Evolutionary conservation across 106 monocot genomes (phyloP), one percentile per base, ranked within the genome.

Genomic region (Cymbidium sinense): DNA sequence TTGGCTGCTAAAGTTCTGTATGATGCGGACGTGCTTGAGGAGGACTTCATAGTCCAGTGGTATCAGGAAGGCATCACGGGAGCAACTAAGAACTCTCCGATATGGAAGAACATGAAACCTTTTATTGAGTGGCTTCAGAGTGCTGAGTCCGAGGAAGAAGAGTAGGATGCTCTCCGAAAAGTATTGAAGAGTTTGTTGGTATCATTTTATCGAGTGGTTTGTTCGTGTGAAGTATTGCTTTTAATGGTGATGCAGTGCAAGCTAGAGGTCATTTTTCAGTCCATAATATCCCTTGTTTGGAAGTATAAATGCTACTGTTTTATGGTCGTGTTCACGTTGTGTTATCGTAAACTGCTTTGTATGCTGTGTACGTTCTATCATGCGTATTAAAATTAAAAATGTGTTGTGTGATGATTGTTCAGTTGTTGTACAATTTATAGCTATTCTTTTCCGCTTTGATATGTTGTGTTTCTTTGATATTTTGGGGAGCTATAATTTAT

Each of bases 71-170:
- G 90, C 20, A 52, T 77, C 0, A 61, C 52, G 43, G 84, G 77
- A 28, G 78, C 64, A 9, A 73, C 51, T 69, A 86, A 77, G 76
- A 73, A 50, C 65, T 77, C 84, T 21, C 80, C 17, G 77, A 74
- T 87, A 4, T 85, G 86, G 92, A 90, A 93, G 82, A 91, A 86
- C 34, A 76, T 89, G 80, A 96, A 88, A 50, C 96, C 93, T 17
- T 91, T 96, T 65, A 80, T 96, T 2, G 96, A 96, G 81, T 96
- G 96, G 96, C 91, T 96, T 2, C 87, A 85, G 86, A 93, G 34
- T 54, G 88, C 86, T 0, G 88, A 88, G 75, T 88, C 88, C 1
- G 88, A 85, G 50, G 88, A 85, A 20, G 86, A 88, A 20, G 83
- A 87, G 70, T 84, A 37, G 73, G 34, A 34, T 75, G 47, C 13